Base-by-base conservation (phyloP, 2,329 filamentous ascomycete genomes). In the Berkeleyomyces rouxiae region DNA sequence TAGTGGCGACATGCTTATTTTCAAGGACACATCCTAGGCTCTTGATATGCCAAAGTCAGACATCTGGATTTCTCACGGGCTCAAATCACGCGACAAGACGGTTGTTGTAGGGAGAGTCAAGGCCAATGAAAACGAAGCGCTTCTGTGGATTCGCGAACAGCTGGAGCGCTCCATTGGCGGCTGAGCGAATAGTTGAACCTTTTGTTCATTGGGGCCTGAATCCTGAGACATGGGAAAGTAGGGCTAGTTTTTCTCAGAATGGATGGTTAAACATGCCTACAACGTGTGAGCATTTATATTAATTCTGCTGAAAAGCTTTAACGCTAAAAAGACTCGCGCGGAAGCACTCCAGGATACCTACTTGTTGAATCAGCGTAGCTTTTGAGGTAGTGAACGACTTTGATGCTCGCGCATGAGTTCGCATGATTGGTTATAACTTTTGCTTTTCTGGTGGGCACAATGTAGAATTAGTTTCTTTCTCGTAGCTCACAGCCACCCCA, bases 81-180 rank as follows among this genome's bases (percentile, higher is more conserved):
- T 78, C 61, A 88, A 84, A 70, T 83, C 81, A 23, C 77, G 80
- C 63, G 80, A 85, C 51, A 90, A 89, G 72, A 84, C 78, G 0
- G 71, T 87, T 10, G 72, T 76, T 2, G 62, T 79, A 5, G 70
- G 62, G 7, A 74, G 73, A 37, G 64, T 74, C 44, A 66, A 68
- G 37, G 71, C 71, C 0, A 71, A 73, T 42, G 60, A 61, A n/a
- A 44, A 16, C 5, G 49, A 61, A 23, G 60, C 60, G 1, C 33
- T 61, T 2, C 16, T 57, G 46, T 61, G 60, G 60, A 42, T 31
- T 16, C 39, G 44, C 16, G 5, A 31, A 6, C 47, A 9, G 23
- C 43, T 60, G 13, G 23, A 31, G 1, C 31, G 9, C 3, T 44
- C 58, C 4, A 60, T 60, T n/a, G 40, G 39, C 33, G 31, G 10